Base-by-base conservation (phyloP, 2,329 filamentous ascomycete genomes). In the Pezicula carpinea region DNA sequence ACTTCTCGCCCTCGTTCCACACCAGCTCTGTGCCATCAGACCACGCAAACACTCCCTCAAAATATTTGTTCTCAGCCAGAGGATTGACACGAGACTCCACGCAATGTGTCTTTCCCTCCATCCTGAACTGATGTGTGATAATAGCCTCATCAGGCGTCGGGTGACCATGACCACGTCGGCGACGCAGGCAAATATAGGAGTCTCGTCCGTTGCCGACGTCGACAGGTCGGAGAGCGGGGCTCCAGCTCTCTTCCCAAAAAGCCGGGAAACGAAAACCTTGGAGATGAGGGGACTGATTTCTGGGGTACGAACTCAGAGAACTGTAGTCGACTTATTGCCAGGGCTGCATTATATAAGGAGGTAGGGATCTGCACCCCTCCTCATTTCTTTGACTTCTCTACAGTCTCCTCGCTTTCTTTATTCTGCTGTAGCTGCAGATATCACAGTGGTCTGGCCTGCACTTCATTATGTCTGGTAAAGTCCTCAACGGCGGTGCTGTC, bases 391-490 rank as follows among this genome's bases (percentile, higher is more conserved):
- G 13, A 18, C 6, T 43, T 17, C 23, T 32, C 40, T 43, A 5
- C 40, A 7, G 14, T 23, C 23, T 3, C 19, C 15, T 14, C 14
- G 14, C 14, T 23, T n/a, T 17, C 17, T 40, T 8, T 21, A 18
- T 8, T 40, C n/a, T 40, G 5, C 11, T 41, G 5, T 29, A 13
- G 3, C 14, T 41, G 39, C 2, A 21, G 35, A 34, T 26, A 17
- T n/a, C 32, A 4, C 14, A 10, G 23, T 17, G 23, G 35, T 21
- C 21, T 38, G 8, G 18, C n/a, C n/a, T n/a, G n/a, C 18, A 2
- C 13, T 39, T 32, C 35, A 51, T 41, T 36, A 54, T 54, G 52
- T 49, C 52, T 35, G 33, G 35, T n/a, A 53, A 52, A 41, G 17
- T 23, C 14, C 45, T 44, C 3, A 42, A 34, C 17, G 21, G 51